Conservation (phyloP, 2,329 filamentous ascomycete genomes). For the Colletotrichum sp. region DNA sequence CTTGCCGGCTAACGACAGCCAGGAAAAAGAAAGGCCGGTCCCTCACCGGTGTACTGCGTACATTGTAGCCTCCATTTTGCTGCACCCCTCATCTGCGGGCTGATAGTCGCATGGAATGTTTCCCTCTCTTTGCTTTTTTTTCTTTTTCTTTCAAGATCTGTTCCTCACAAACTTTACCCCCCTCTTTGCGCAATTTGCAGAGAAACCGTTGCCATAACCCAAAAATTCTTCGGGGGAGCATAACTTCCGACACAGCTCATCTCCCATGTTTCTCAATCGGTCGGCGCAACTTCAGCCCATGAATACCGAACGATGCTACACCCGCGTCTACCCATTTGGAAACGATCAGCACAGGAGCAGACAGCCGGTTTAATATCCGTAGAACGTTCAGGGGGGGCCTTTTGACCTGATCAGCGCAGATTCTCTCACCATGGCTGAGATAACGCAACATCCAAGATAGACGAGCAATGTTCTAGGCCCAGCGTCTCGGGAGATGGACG, state of each 20-base stretch:
- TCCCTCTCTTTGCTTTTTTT: not conserved
- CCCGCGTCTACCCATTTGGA: slow-evolving; percentile 6
- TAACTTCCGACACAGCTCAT: not conserved
- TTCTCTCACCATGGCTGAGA: not conserved
- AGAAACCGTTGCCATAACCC: not conserved
- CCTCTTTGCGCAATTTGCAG: not conserved
- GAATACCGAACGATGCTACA: not conserved
- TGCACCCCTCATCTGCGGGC: not conserved
- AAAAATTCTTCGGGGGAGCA: not conserved
- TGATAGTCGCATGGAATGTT: not conserved
- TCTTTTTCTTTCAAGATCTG: too few relatives aligned
- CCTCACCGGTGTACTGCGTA: not conserved
- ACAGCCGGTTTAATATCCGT: not conserved
- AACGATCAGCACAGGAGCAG: not conserved
- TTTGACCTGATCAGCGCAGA: not conserved
- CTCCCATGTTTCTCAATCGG: not conserved
- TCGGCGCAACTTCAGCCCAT: not conserved
- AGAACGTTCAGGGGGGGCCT: not conserved
- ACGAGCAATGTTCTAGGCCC: not conserved
- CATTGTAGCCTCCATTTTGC: not conserved
- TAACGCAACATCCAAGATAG: not conserved
- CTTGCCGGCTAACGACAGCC: not conserved
- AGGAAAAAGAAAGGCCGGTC: slow-evolving; percentile 6
- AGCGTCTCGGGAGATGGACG: not conserved
- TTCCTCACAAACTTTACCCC: not conserved